phyloP scores from a whole-genome alignment of 129 eudicot species.

The Flaveria brownii region DNA sequence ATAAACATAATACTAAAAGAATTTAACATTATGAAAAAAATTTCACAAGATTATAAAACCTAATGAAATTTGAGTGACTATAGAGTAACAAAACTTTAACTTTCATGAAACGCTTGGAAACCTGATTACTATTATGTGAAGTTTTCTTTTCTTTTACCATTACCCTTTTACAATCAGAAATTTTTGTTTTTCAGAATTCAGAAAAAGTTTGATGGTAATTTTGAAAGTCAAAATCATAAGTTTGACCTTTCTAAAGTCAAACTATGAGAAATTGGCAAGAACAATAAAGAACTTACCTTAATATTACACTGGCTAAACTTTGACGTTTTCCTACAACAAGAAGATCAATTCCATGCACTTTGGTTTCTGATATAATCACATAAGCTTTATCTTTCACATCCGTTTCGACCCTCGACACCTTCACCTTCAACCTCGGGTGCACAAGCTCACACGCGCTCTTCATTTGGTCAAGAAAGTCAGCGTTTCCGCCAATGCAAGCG shows the following conservation, averaged over 20 bases:
- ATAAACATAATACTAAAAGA: too few species aligned
- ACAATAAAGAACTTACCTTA: constrained; percentile 48
- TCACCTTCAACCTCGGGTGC: constrained; percentile 47
- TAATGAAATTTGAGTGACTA: too few species aligned
- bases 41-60: too few species aligned
- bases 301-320: constrained; percentile 46
- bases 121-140: too few species aligned
- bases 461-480: constrained; percentile 57
- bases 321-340: constrained; percentile 65
- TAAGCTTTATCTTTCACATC: constrained; percentile 57
- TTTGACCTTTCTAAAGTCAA: neutral
- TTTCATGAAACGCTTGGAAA: too few species aligned
- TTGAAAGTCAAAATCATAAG: neutral
- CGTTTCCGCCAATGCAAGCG: constrained; percentile 7
- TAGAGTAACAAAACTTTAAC: too few species aligned
- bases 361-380: constrained; percentile 44
- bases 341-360: constrained; percentile 46
- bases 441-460: constrained; percentile 42
- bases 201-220: neutral
- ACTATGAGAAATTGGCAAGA: neutral
- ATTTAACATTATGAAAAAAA: too few species aligned
- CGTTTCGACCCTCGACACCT: constrained; percentile 41
- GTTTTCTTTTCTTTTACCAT: too few species aligned
- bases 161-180: too few species aligned
- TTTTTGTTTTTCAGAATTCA: too few species aligned